These are phyloP conservation scores for Zoysia japonica DNA, from an alignment of 176 grass and related monocot genomes.

Conservation along the genomic window DNA sequence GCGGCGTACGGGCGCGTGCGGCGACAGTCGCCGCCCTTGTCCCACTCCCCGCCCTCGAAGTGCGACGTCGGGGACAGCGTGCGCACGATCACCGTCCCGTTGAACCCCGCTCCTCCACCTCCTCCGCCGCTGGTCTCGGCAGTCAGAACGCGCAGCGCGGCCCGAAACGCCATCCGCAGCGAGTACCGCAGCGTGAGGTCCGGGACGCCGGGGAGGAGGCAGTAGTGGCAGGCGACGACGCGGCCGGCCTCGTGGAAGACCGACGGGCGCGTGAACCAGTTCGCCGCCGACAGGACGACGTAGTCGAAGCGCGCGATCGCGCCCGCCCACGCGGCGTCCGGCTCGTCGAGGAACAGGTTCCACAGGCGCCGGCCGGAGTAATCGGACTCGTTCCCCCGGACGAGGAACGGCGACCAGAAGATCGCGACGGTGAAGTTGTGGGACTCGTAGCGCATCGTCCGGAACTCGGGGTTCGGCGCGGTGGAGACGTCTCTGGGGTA, in stretches of 20 bases:
- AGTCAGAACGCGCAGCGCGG: slow-evolving; percentile 18
- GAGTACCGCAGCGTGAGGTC: slow-evolving; percentile 48
- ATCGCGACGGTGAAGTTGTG: slow-evolving; percentile 57
- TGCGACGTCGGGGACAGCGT: slow-evolving; percentile 63
- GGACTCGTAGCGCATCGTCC: slow-evolving; percentile 19
- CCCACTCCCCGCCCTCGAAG: slow-evolving; percentile 77
- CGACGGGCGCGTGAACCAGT: slow-evolving; percentile 57
- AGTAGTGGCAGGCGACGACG: slow-evolving; percentile 56
- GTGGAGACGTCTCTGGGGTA: slow-evolving; percentile 31
- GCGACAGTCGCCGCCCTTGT: slow-evolving; percentile 64
- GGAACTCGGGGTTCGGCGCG: slow-evolving; percentile 9
- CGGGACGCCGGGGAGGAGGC: slow-evolving; percentile 43
- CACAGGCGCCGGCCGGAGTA: slow-evolving; percentile 32
- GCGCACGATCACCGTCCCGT: slow-evolving; percentile 42
- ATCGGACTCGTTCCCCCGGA: slow-evolving; percentile 38
- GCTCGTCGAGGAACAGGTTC: slow-evolving; percentile 64
- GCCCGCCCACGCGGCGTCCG: slow-evolving; percentile 47
- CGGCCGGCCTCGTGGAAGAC: slow-evolving; percentile 44
- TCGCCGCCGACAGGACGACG: slow-evolving; percentile 56
- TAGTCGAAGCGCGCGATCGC: slow-evolving; percentile 46
- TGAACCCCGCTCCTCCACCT: background rate
- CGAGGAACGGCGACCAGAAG: slow-evolving; percentile 71
- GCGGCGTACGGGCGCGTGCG: slow-evolving; percentile 36
- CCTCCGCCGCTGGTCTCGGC: too few species aligned
- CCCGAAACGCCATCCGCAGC: slow-evolving; percentile 42